These are phyloP conservation scores for Vitis labrusca DNA, from an alignment of 164 flowering plant genomes.

Conservation along the genomic window DNA sequence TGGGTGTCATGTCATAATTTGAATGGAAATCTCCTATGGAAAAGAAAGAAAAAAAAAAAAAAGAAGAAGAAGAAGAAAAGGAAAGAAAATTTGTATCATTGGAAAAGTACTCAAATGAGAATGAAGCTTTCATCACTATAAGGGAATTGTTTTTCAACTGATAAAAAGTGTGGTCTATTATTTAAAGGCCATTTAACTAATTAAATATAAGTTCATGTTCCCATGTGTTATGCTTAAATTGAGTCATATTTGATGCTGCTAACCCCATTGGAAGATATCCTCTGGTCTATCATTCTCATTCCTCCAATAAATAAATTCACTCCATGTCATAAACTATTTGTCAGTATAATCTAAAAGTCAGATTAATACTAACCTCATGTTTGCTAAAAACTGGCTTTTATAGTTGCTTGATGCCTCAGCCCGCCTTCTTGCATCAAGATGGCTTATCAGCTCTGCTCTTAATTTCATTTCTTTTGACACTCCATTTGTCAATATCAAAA, in stretches of 20 bases:
- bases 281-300: too few relatives aligned
- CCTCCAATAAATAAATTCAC: neutral
- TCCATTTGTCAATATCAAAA: conserved; percentile 86
- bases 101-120: too few relatives aligned
- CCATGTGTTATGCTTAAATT: neutral
- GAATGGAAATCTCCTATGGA: too few relatives aligned
- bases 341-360: neutral
- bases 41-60: too few relatives aligned
- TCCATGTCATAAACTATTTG: neutral
- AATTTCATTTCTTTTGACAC: conserved; percentile 98
- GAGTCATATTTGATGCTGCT: neutral
- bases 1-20: too few relatives aligned
- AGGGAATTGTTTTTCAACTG: too few relatives aligned
- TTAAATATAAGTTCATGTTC: neutral
- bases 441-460: conserved; percentile 91
- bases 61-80: too few relatives aligned
- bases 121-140: too few relatives aligned
- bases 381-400: conserved; percentile 96
- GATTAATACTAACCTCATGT: conserved; percentile 68
- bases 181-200: too few relatives aligned
- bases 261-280: neutral
- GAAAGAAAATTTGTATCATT: too few relatives aligned
- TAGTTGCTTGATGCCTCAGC: conserved; percentile 99
- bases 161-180: too few relatives aligned
- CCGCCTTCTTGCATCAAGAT: conserved; percentile 91